Base-by-base conservation (phyloP, 2,329 filamentous ascomycete species). In the Aspergillus hortae region DNA sequence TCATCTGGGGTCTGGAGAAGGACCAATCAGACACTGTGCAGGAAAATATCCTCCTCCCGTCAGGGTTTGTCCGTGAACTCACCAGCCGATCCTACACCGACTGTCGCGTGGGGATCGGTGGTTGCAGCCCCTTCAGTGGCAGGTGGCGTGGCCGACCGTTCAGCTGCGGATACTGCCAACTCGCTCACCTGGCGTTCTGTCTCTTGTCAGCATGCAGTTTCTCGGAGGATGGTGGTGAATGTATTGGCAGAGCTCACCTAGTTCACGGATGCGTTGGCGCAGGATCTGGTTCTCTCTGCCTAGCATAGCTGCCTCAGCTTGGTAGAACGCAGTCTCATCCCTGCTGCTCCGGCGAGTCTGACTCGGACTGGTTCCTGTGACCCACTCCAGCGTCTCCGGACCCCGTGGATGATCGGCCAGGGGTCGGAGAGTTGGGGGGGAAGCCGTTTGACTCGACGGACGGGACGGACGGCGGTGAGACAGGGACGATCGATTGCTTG, bases 251-350 rank as follows among this genome's bases (percentile, higher is more conserved):
- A 12, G 19, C 64, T 55, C 63, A 75, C 73, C 74, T 54, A 79
- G 60, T 53, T 79, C 76, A 33, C 74, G 69, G 46, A 79, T 77
- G 11, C 76, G 66, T 55, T 72, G 67, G 19, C 72, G 70, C 35
- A 79, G 63, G 66, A 79, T 75, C 53, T 76, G 73, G 48, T 79
- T 79, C 53, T 79, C 76, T 38, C 76, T 67, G 9, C 67, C 69
- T 27, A 79, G 59, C 57, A 69, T 76, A 25, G 72, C 67, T 7
- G 74, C 74, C 55, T 79, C 76, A 17, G 75, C 73, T 56, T 78
- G 76, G 54, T 76, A 77, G 55, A 69, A 78, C 14, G 74, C 68
- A 47, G 64, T 67, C 49, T 78, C 76, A 51, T 79, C 76, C 44
- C 74, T 67, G 56, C 74, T 75, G 32, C 71, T 66, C 41, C 73